These are phyloP conservation scores for Colletotrichum sp. DNA, from an alignment of 2,329 filamentous ascomycete species.

Conservation along the genomic window DNA sequence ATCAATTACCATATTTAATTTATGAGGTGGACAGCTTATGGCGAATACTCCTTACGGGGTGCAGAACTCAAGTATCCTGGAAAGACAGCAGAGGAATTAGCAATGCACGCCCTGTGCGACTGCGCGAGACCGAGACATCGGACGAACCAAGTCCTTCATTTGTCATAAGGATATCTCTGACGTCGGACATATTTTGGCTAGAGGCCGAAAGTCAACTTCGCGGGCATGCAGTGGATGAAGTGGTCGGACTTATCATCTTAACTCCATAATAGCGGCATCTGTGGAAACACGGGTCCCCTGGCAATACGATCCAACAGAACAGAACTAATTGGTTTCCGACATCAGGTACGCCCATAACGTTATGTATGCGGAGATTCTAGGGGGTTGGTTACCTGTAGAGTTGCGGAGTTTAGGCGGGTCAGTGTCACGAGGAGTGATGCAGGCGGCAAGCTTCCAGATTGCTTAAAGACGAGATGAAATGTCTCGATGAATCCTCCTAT, in stretches of 20 bases:
- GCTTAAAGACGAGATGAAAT: background rate
- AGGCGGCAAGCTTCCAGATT: background rate
- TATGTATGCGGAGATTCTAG: background rate
- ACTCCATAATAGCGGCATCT: background rate
- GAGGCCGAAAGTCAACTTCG: background rate
- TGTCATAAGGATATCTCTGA: background rate
- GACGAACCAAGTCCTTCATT: background rate
- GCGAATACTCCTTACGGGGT: fast-evolving
- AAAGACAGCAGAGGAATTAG: fast-evolving
- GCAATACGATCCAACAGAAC: background rate
- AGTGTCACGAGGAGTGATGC: background rate
- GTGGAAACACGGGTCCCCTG: background rate
- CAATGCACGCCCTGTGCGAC: background rate
- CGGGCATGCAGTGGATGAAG: background rate
- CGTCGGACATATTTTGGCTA: background rate
- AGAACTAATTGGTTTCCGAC: background rate
- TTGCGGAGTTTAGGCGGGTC: background rate
- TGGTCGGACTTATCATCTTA: background rate
- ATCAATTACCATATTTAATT: fast-evolving
- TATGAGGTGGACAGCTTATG: background rate
- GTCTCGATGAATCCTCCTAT: background rate
- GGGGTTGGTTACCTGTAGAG: background rate
- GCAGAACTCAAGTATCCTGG: too few species aligned
- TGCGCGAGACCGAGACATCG: background rate
- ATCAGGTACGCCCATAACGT: background rate